Evolutionary conservation across 495 filamentous ascomycete genomes (phyloP).

Genomic region (Penicillium roqueforti): DNA sequence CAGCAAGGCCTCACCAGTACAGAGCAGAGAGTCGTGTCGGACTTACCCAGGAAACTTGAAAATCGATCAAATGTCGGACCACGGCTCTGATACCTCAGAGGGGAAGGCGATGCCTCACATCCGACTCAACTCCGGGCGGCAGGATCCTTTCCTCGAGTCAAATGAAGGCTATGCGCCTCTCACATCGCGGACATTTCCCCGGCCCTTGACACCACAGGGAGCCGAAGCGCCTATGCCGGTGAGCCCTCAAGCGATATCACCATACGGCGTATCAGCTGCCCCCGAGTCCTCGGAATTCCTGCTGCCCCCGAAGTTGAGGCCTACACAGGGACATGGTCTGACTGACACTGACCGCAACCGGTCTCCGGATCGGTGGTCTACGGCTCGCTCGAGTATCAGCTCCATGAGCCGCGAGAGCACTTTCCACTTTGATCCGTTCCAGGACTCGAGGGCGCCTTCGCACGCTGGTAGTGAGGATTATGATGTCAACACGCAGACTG

Average conservation of each 20-base stretch:
- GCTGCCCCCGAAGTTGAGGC: conserved; percentile 48
- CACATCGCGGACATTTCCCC: conserved; percentile 21
- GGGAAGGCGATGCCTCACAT: conserved; percentile 46
- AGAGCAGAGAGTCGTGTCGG: not conserved
- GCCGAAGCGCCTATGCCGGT: conserved; percentile 9
- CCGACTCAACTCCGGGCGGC: conserved; percentile 55
- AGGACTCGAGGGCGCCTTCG: conserved; percentile 58
- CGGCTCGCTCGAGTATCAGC: conserved; percentile 25
- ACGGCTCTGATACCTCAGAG: conserved; percentile 11
- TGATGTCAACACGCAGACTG: conserved; percentile 69
- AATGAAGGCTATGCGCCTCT: conserved; percentile 25
- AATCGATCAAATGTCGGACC: conserved; percentile 19
- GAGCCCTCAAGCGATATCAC: conserved; percentile 21
- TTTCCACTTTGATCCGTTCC: conserved; percentile 39
- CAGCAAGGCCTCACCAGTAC: not conserved
- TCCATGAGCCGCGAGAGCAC: conserved; percentile 50
- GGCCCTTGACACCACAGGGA: conserved; percentile 22
- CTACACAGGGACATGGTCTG: conserved; percentile 4
- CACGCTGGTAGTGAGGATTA: conserved; percentile 61
- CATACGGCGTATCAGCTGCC: conserved; percentile 28
- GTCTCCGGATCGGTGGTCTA: conserved; percentile 9
- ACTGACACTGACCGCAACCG: not conserved
- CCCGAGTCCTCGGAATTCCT: conserved; percentile 57
- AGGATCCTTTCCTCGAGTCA: conserved; percentile 45
- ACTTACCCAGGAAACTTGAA: not conserved